Base-by-base conservation (phyloP, 768 basidiomycete genomes). In the Exidia glandulosa region DNA sequence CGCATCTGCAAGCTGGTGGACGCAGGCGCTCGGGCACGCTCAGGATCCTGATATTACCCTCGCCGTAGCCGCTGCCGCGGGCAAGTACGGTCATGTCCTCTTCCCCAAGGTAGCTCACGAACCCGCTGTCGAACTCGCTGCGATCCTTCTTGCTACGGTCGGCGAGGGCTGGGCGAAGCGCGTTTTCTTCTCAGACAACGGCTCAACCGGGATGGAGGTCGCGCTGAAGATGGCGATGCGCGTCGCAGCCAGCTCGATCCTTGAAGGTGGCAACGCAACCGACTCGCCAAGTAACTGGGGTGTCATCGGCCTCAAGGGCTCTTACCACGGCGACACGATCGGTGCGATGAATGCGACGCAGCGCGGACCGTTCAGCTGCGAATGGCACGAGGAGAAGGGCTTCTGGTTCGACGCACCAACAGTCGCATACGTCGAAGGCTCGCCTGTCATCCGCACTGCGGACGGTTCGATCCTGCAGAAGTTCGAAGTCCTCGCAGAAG, bases 1-100 rank as follows among this genome's bases (percentile, higher is more conserved):
- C 67, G 87, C 90, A 3, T 96, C 94, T 0, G 95, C 94, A 0
- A 95, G 93, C 12, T 97, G 95, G 95, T 98, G 95, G 93, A 98
- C 94, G 0, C 95, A 98, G 71, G 81, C 87, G 0, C 72, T 96
- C 41, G 95, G 94, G 0, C 95, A 97, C 66, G 86, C 83, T 0
- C n/a, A 27, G 12, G 74, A 87, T 64, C 81, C 89, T 0, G 73
- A 82, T 1, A 78, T 96, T 14, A 85, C 90, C 0, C 76, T 94
- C 47, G 92, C 94, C 9, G 94, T 92, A 1, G 94, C 94, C 2
- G 78, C 80, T 33, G 93, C 94, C 5, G 87, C 92, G 19, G 95
- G 95, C 7, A 81, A 95, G 2, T 98, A 97, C 66, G 95, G 95
- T 0, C 95, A 98, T 71, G 94, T 98, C 65, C 92, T 98, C 78